A percentile compares a stretch with the other conserved stretches of the same genome.
Evolutionary conservation across 768 basidiomycete species (phyloP).

Genomic region (Amanita exitialis): DNA sequence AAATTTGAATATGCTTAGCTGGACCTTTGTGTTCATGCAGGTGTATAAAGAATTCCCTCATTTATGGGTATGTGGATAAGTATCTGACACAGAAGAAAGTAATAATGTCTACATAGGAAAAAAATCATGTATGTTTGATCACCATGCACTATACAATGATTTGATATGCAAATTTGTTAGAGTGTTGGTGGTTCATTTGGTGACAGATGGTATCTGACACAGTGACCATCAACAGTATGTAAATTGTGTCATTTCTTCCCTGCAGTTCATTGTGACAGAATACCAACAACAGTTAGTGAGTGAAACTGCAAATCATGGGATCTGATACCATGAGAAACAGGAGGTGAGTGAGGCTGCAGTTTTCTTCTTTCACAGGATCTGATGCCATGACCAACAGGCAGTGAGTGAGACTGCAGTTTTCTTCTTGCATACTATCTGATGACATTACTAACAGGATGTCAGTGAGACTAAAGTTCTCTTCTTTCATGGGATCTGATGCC

Average conservation of each 20-base stretch:
- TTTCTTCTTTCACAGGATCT: background rate
- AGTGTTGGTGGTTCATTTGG: background rate
- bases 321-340: background rate
- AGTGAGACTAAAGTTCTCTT: background rate
- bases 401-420: background rate
- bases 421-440: background rate
- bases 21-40: background rate
- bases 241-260: background rate
- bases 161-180: background rate
- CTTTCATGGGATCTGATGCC: too few relatives aligned
- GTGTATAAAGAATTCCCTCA: background rate
- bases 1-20: background rate
- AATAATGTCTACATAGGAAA: background rate
- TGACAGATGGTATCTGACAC: background rate
- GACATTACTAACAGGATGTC: background rate
- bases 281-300: background rate
- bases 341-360: background rate
- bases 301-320: background rate
- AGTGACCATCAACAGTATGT: background rate
- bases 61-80: background rate
- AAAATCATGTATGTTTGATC: background rate
- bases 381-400: background rate
- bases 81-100: background rate
- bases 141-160: background rate
- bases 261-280: too few relatives aligned